Conservation (phyloP, 1,139 yeast species). For the Pichia sp. region DNA sequence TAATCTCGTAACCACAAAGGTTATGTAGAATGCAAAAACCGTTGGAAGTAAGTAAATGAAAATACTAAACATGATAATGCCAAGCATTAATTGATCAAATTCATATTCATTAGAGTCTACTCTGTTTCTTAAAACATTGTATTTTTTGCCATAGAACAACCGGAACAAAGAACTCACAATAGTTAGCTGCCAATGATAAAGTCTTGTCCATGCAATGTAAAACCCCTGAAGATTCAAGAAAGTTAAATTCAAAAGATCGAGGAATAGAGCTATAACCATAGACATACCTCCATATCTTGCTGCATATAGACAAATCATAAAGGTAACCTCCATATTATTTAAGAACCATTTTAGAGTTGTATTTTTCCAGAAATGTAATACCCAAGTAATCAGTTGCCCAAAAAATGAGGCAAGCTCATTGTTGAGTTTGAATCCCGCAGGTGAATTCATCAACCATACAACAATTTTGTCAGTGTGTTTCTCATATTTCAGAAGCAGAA, state of each 20-base stretch:
- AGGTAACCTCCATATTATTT: slow-evolving; percentile 13
- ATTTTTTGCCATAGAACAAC: slow-evolving; percentile 83
- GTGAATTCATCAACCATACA: slow-evolving; percentile 77
- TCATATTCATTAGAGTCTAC: slow-evolving; percentile 81
- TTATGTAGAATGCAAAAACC: slow-evolving; percentile 71
- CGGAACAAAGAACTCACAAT: slow-evolving; percentile 70
- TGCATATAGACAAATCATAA: slow-evolving; percentile 34
- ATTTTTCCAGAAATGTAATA: slow-evolving; percentile 60
- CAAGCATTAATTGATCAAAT: slow-evolving; percentile 78
- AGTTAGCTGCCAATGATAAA: slow-evolving; percentile 69
- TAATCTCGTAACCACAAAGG: slow-evolving; percentile 59
- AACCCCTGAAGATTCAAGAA: slow-evolving; percentile 73
- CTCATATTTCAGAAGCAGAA: slow-evolving; percentile 28
- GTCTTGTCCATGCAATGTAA: slow-evolving; percentile 69
- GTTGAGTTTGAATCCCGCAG: slow-evolving; percentile 91
- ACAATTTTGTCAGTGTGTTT: slow-evolving; percentile 40
- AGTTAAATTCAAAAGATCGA: slow-evolving; percentile 57
- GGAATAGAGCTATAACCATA: slow-evolving; percentile 54
- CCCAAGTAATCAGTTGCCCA: slow-evolving; percentile 85
- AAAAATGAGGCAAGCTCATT: slow-evolving; percentile 78
- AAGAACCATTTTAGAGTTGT: slow-evolving; percentile 25
- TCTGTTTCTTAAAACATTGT: slow-evolving; percentile 74
- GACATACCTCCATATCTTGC: slow-evolving; percentile 57
- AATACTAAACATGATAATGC: slow-evolving; percentile 80
- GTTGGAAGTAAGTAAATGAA: slow-evolving; percentile 79